Conservation (phyloP, 805 yeast genomes). For the Cyberlindnera suaveolens region DNA sequence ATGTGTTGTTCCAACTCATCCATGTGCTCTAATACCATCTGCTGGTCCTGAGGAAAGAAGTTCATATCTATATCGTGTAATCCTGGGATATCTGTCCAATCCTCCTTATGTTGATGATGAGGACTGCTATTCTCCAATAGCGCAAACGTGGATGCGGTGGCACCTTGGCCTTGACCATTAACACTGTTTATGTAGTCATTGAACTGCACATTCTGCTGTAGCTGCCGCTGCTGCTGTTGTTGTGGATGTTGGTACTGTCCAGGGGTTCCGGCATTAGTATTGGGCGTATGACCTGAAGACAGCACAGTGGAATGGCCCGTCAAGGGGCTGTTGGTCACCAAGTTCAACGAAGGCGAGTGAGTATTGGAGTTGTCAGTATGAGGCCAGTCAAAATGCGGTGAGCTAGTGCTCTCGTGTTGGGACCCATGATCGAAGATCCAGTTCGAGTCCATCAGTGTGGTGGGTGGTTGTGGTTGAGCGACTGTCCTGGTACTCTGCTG, state of each 20-base stretch:
- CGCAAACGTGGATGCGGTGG: background rate
- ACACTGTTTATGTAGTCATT: background rate
- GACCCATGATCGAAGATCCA: constrained; percentile 2
- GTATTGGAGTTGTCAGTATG: background rate
- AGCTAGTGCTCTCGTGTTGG: background rate
- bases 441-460: background rate
- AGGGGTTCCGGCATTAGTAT: background rate
- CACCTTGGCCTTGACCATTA: background rate
- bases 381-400: background rate
- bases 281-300: too few species aligned
- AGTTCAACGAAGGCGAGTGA: background rate
- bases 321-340: background rate
- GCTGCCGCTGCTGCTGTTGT: background rate
- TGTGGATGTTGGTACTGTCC: background rate
- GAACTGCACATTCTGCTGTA: background rate
- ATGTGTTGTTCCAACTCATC: too few species aligned
- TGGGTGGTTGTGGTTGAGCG: constrained; percentile 3
- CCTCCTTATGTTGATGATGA: background rate
- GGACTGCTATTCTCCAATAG: too few species aligned
- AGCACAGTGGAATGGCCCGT: too few species aligned
- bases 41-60: constrained; percentile 7
- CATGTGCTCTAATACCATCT: background rate
- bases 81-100: background rate
- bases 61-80: background rate
- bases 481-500: constrained; percentile 1